Percentiles rank a stretch among this genome's conserved stretches.
phyloP scores from a whole-genome alignment of 768 basidiomycete species.

The Hebeloma cylindrosporum region DNA sequence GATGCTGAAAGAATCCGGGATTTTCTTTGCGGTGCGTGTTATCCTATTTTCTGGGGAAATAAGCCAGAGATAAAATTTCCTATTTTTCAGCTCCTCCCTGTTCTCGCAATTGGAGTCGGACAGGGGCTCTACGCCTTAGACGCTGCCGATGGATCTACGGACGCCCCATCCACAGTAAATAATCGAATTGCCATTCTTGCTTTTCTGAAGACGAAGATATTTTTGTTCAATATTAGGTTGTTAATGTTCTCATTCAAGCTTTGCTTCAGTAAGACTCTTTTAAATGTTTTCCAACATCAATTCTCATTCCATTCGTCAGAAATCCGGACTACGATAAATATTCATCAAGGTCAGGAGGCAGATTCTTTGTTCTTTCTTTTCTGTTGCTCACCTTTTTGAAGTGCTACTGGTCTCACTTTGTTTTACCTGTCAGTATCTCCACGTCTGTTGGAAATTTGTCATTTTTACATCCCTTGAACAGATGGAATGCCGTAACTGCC shows the following conservation, averaged over 20 bases:
- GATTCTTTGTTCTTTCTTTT: constrained; percentile 2
- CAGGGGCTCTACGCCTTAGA: constrained; percentile 90
- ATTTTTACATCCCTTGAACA: constrained; percentile 20
- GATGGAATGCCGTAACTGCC: constrained; percentile 83
- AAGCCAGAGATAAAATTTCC: background rate
- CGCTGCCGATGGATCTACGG: constrained; percentile 79
- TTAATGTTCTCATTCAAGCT: constrained; percentile 76
- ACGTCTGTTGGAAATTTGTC: background rate
- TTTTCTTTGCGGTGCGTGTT: constrained; percentile 79
- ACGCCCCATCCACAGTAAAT: constrained; percentile 50
- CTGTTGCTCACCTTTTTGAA: constrained; percentile 21
- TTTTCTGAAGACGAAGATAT: background rate
- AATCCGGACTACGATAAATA: constrained; percentile 64
- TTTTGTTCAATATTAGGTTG: constrained; percentile 42
- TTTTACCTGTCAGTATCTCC: constrained; percentile 69
- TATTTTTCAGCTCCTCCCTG: constrained; percentile 64
- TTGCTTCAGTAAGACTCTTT: constrained; percentile 62
- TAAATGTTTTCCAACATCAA: background rate
- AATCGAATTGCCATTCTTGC: constrained; percentile 7
- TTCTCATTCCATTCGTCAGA: constrained; percentile 38
- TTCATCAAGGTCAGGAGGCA: constrained; percentile 38
- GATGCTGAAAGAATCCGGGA: constrained; percentile 91
- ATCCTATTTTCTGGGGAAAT: constrained; percentile 22
- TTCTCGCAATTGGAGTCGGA: constrained; percentile 80
- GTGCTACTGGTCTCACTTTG: constrained; percentile 60